Conservation (phyloP, 495 filamentous ascomycete genomes). For the Podospora sp. region DNA sequence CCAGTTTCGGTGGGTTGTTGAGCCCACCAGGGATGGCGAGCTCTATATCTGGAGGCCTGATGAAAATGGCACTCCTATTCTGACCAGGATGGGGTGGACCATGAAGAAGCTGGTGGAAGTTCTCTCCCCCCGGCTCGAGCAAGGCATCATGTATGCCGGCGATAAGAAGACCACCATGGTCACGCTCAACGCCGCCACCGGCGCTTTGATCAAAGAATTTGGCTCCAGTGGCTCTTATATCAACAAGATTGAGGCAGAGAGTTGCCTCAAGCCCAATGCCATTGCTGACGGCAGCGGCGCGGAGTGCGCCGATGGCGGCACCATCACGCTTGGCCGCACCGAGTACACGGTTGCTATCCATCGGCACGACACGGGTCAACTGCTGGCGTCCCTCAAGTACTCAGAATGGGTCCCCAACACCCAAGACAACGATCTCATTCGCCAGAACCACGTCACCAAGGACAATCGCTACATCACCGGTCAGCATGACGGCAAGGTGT, state of each 20-base stretch:
- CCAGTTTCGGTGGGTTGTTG: constrained; percentile 93
- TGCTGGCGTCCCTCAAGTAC: constrained; percentile 87
- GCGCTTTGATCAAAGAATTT: constrained; percentile 63
- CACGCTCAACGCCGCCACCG: constrained; percentile 83
- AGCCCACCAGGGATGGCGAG: constrained; percentile 83
- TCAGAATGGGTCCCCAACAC: constrained; percentile 96
- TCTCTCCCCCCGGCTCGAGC: constrained; percentile 63
- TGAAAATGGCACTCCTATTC: constrained; percentile 61
- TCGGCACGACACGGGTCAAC: constrained; percentile 66
- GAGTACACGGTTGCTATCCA: constrained; percentile 89
- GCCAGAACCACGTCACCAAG: constrained; percentile 75
- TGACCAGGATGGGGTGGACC: constrained; percentile 79
- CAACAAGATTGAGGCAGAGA: constrained; percentile 51
- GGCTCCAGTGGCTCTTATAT: constrained; percentile 46
- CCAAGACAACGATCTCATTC: constrained; percentile 81
- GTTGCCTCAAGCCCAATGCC: constrained; percentile 62
- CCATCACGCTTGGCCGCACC: constrained; percentile 76
- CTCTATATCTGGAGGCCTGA: constrained; percentile 85
- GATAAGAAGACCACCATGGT: constrained; percentile 88
- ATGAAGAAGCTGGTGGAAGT: constrained; percentile 83
- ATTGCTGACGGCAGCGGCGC: constrained; percentile 65
- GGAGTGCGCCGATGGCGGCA: constrained; percentile 71
- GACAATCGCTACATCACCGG: constrained; percentile 89
- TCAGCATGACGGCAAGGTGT: constrained; percentile 81
- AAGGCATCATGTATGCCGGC: constrained; percentile 81